Evolutionary conservation across 2,329 filamentous ascomycete species (phyloP), one percentile per base, ranked within the genome.

Genomic region (Venturia carpophila): DNA sequence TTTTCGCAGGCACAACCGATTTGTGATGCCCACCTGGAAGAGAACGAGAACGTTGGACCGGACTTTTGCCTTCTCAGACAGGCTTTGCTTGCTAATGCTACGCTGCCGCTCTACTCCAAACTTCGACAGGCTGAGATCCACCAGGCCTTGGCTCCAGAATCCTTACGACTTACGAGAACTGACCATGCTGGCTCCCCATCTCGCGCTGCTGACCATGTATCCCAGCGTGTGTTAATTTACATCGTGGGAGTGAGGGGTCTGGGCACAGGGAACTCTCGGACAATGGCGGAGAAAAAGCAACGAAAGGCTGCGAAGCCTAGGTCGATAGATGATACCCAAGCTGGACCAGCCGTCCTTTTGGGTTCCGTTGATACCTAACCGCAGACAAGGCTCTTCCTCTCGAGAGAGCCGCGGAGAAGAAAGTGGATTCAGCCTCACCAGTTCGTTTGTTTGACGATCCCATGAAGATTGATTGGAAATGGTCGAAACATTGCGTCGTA

Each of bases 141-240:
- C 27, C 27, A 58, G 52, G 52, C 30, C 13, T 37, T 37, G 27
- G 30, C 52, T 58, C 52, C 52, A 34, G 15, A 27, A 39, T 5
- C 52, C 52, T 37, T 11, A 37, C n/a, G n/a, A n/a, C n/a, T n/a
- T 37, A 9, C 4, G 30, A 15, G 19, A 58, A 15, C 52, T 17
- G 24, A 17, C 52, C 11, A 58, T 34, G 52, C 52, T 58, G 52
- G 52, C 52, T 58, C 30, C 49, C 30, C 49, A 30, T 56, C 49
- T 56, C 11, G 13, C 24, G 24, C 49, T 5, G 49, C 49, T 34
- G 13, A 17, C 27, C 30, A 34, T 21, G 17, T 11, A 56, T 56
- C 49, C 49, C 49, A 34, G 49, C 15, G 5, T 10, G 2, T 56
- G 30, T n/a, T n/a, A 58, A 58, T 58, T 2, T 58, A 58, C 7